These are phyloP conservation scores for Zymoseptoria pseudotritici DNA, from an alignment of 2,329 filamentous ascomycete species.

Conservation along the genomic window DNA sequence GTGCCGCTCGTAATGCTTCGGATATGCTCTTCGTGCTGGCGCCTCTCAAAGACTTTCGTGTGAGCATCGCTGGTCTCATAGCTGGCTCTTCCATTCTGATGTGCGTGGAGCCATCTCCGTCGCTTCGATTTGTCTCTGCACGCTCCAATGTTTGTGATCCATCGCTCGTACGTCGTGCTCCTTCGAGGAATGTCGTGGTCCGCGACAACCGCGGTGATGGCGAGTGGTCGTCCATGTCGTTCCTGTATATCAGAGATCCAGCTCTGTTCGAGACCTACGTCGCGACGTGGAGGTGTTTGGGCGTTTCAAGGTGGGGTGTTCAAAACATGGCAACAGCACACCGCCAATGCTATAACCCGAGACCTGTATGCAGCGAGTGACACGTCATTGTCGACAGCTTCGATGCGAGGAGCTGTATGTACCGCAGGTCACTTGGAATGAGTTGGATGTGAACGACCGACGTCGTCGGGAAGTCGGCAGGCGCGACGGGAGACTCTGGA, in stretches of 20 bases:
- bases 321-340: neutral
- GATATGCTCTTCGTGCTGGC: constrained; percentile 30
- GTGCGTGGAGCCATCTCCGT: constrained; percentile 16
- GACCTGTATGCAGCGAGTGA: neutral
- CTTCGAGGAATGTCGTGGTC: constrained; percentile 8
- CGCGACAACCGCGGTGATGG: neutral
- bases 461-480: neutral
- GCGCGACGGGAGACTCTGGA: neutral
- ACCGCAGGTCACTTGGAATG: neutral
- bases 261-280: neutral
- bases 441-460: neutral
- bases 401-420: neutral
- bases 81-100: constrained; percentile 23
- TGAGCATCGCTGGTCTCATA: constrained; percentile 22
- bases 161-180: constrained; percentile 3
- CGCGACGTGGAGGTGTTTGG: neutral
- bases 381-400: neutral
- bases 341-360: neutral
- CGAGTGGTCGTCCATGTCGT: constrained; percentile 1
- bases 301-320: neutral
- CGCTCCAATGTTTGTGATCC: neutral
- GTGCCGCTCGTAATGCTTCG: constrained; percentile 33
- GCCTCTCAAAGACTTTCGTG: constrained; percentile 22
- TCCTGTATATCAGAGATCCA: neutral
- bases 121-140: neutral